phyloP scores from a whole-genome alignment of 139 green algal genomes.

The Chara braunii region DNA sequence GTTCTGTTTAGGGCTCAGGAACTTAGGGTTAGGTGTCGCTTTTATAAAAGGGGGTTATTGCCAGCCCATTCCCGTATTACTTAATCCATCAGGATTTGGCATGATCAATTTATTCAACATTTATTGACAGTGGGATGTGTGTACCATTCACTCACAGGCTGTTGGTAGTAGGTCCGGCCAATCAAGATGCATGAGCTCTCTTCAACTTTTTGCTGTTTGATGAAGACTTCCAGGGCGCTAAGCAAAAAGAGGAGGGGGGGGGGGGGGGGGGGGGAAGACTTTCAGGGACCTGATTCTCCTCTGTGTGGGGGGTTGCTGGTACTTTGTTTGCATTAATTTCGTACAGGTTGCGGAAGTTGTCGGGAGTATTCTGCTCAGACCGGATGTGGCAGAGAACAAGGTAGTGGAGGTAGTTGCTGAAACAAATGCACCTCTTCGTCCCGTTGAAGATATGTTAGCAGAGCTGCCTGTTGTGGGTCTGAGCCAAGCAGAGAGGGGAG shows the following conservation, averaged over 20 bases:
- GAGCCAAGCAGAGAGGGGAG: constrained; percentile 4
- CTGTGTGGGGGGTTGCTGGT: constrained; percentile 1
- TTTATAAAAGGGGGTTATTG: no score
- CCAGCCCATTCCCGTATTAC: no score
- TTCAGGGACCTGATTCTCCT: not conserved
- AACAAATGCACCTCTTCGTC: constrained; percentile 21
- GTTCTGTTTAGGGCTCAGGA: no score
- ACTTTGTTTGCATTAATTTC: no score
- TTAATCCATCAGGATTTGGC: no score
- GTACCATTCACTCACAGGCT: no score
- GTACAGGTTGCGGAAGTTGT: constrained; percentile 82
- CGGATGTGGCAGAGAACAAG: constrained; percentile 71
- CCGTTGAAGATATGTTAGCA: constrained; percentile 24
- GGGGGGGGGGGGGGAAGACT: no score
- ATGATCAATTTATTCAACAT: no score
- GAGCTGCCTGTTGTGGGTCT: constrained; percentile 8
- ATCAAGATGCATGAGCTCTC: not conserved
- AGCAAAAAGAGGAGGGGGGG: no score
- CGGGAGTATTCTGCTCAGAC: constrained; percentile 46
- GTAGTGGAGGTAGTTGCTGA: constrained; percentile 76
- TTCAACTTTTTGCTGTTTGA: not conserved
- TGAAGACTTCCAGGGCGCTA: no score
- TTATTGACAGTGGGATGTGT: no score
- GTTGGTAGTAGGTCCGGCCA: not conserved
- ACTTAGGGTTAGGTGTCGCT: no score